Evolutionary conservation across 1,139 yeast species (phyloP).

Genomic region (Hanseniaspora sp.): DNA sequence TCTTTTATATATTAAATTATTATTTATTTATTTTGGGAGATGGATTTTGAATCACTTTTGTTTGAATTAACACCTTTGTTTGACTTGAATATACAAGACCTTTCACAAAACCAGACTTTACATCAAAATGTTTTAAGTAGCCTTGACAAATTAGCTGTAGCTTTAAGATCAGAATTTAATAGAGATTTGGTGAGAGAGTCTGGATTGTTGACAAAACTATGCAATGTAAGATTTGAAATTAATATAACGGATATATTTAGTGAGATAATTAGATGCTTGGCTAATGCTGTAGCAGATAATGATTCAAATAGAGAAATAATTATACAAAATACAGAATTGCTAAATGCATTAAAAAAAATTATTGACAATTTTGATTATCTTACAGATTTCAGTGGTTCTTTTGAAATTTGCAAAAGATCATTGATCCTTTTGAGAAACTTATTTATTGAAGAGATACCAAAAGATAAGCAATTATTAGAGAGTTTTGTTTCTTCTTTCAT

Average conservation of each 20-base stretch:
- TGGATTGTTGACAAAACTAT: slow-evolving; percentile 19
- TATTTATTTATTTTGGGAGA: slow-evolving; percentile 2
- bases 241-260: slow-evolving; percentile 21
- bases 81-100: neutral
- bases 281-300: slow-evolving; percentile 28
- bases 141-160: slow-evolving; percentile 27
- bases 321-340: slow-evolving; percentile 14
- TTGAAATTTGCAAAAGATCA: slow-evolving; percentile 24
- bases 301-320: slow-evolving; percentile 25
- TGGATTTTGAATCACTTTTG: slow-evolving; percentile 28
- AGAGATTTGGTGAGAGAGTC: slow-evolving; percentile 24
- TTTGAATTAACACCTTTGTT: slow-evolving; percentile 27
- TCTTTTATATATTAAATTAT: too few species aligned
- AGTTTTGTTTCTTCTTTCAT: neutral
- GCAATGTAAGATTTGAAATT: slow-evolving; percentile 15
- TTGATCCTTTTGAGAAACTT: slow-evolving; percentile 25
- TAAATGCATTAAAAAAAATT: neutral
- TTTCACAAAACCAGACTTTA: slow-evolving; percentile 17
- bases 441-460: slow-evolving; percentile 21
- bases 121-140: slow-evolving; percentile 16
- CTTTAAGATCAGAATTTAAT: slow-evolving; percentile 25
- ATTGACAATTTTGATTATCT: neutral
- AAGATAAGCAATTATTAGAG: neutral
- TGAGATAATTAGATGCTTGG: slow-evolving; percentile 27
- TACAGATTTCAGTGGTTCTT: slow-evolving; percentile 15